phyloP scores from a whole-genome alignment of 2,329 filamentous ascomycete species.

The Pseudocercospora fijiensis region DNA sequence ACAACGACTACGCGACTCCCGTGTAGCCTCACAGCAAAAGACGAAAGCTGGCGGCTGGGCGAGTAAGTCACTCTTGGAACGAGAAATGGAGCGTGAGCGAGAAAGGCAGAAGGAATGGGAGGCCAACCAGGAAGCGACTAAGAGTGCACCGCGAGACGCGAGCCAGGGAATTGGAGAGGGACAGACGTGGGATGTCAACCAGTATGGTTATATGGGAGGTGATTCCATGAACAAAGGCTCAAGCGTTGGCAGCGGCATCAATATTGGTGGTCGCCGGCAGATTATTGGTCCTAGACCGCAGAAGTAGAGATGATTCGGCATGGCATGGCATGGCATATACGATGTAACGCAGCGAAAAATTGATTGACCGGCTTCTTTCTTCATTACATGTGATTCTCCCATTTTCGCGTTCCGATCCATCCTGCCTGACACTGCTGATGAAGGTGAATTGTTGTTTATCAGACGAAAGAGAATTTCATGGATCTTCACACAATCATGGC shows the following conservation, averaged over 20 bases:
- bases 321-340: conserved; percentile 20
- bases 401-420: too few species aligned
- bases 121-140: conserved; percentile 65
- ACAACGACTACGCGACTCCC: conserved; percentile 61
- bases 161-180: conserved; percentile 67
- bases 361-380: too few species aligned
- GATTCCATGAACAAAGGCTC: conserved; percentile 69
- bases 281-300: conserved; percentile 76
- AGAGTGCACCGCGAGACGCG: conserved; percentile 53
- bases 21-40: conserved; percentile 57
- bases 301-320: conserved; percentile 38
- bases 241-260: conserved; percentile 58
- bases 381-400: too few species aligned
- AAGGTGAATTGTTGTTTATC: too few species aligned
- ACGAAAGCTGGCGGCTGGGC: conserved; percentile 65
- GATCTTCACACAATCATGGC: too few species aligned
- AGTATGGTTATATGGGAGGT: conserved; percentile 74
- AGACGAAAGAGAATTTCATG: too few species aligned
- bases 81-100: conserved; percentile 77
- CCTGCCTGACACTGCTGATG: too few species aligned
- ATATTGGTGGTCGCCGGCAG: conserved; percentile 67
- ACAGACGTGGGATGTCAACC: conserved; percentile 71
- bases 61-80: conserved; percentile 69
- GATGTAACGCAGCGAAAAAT: neutral
- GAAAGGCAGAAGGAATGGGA: conserved; percentile 80